These are phyloP conservation scores for Artemisia annua DNA, from an alignment of 129 eudicot genomes.

Conservation along the genomic window DNA sequence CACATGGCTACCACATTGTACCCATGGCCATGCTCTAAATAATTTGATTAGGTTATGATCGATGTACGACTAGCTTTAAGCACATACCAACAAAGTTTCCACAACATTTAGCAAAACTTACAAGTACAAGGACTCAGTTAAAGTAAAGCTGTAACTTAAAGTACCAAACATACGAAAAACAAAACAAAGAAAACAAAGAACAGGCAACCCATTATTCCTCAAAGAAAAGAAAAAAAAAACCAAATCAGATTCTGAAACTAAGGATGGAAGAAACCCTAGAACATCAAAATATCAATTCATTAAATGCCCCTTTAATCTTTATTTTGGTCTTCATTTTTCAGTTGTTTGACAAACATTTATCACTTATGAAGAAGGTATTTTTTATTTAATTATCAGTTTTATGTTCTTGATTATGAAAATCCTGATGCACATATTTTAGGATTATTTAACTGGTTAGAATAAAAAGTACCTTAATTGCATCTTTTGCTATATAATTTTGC, in stretches of 20 bases:
- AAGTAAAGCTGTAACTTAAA: background rate
- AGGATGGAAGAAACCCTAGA: slow-evolving; percentile 47
- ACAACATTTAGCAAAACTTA: background rate
- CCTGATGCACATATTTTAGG: too few relatives aligned
- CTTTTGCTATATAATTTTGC: too few relatives aligned
- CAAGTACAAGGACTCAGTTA: background rate
- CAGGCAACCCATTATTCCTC: background rate
- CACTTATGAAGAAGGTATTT: slow-evolving; percentile 45
- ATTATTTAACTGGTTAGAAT: too few relatives aligned
- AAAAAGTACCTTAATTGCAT: too few relatives aligned
- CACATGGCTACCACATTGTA: too few relatives aligned
- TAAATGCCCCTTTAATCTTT: slow-evolving; percentile 68
- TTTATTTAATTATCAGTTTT: background rate
- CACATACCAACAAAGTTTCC: too few relatives aligned
- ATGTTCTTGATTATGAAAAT: too few relatives aligned
- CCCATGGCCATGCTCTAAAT: too few relatives aligned
- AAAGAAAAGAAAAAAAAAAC: background rate
- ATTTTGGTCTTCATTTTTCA: slow-evolving; percentile 49
- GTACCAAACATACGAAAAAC: background rate
- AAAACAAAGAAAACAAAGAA: background rate
- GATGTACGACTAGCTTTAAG: too few relatives aligned
- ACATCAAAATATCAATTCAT: slow-evolving; percentile 36
- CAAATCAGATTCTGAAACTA: slow-evolving; percentile 6
- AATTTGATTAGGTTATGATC: too few relatives aligned
- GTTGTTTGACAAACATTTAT: slow-evolving; percentile 43